Conservation (phyloP, 345 rosid genomes). For the Isatis tinctoria region DNA sequence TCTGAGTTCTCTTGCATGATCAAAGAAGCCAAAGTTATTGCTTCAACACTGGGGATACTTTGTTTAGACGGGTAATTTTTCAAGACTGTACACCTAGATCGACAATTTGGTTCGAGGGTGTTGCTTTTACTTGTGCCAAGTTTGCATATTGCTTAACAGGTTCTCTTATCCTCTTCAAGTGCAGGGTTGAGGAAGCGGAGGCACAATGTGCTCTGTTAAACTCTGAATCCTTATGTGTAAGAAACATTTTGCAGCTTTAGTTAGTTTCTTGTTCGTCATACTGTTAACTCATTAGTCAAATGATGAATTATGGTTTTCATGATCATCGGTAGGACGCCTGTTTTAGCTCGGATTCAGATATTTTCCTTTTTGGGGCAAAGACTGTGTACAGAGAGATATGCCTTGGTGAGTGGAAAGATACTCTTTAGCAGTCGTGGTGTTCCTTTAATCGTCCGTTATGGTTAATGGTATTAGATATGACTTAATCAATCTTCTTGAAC, state of each 20-base stretch:
- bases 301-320: not conserved
- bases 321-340: conserved; percentile 72
- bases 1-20: conserved; percentile 88
- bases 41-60: conserved; percentile 75
- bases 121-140: not conserved
- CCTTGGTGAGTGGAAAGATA: conserved; percentile 51
- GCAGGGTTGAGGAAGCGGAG: conserved; percentile 92
- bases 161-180: conserved; percentile 4
- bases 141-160: not conserved
- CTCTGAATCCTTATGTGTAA: conserved; percentile 81
- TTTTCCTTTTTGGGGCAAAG: conserved; percentile 91
- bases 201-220: conserved; percentile 88
- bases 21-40: conserved; percentile 79
- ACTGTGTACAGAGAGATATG: conserved; percentile 88
- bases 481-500: conserved; percentile 32
- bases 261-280: conserved; percentile 5
- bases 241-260: conserved; percentile 23
- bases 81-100: not conserved
- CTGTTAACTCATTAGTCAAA: not conserved
- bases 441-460: not conserved
- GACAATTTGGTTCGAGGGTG: not conserved
- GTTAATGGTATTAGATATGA: not conserved
- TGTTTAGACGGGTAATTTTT: conserved; percentile 81
- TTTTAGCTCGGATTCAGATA: conserved; percentile 88
- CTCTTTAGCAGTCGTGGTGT: conserved; percentile 1